phyloP scores from a whole-genome alignment of 495 filamentous ascomycete species.

The Jackrogersella multiformis region DNA sequence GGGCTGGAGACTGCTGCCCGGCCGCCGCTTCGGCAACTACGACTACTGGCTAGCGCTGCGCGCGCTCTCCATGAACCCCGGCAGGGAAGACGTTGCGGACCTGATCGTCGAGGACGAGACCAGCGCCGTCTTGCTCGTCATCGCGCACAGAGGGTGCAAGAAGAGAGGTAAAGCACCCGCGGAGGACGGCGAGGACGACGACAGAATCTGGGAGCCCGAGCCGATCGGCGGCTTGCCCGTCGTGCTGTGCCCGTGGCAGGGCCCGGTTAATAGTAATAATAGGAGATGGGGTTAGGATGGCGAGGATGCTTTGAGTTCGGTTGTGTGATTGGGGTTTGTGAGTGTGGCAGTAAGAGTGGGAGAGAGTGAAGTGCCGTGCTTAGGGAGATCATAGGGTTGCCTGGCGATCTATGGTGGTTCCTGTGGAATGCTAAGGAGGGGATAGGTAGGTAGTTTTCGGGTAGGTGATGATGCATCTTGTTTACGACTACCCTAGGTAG shows the following conservation, averaged over 20 bases:
- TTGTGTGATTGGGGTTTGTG: too few species aligned
- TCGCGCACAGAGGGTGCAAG: not conserved
- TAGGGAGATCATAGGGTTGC: too few species aligned
- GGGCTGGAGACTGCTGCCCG: slow-evolving; percentile 11
- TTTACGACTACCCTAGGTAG: too few species aligned
- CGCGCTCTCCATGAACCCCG: not conserved
- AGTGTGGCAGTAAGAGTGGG: too few species aligned
- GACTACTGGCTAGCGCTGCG: not conserved
- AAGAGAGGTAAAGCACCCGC: too few species aligned
- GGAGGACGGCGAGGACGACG: not conserved
- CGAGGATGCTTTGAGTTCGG: not conserved
- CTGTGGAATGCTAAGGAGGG: too few species aligned
- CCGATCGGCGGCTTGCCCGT: slow-evolving; percentile 6
- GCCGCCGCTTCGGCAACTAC: not conserved
- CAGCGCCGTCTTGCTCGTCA: slow-evolving; percentile 12
- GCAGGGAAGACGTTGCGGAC: not conserved
- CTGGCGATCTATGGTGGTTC: too few species aligned
- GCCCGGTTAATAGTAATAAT: not conserved
- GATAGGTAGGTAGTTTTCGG: too few species aligned
- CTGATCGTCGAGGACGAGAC: not conserved
- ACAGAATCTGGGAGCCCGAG: not conserved
- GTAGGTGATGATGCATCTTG: too few species aligned
- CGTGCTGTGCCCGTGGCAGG: slow-evolving; percentile 5
- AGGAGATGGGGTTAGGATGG: not conserved
- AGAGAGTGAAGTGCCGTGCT: too few species aligned